Evolutionary conservation across 257 asterid species (phyloP), one percentile per base, ranked within the genome.

Genomic region (Verbena officinalis): DNA sequence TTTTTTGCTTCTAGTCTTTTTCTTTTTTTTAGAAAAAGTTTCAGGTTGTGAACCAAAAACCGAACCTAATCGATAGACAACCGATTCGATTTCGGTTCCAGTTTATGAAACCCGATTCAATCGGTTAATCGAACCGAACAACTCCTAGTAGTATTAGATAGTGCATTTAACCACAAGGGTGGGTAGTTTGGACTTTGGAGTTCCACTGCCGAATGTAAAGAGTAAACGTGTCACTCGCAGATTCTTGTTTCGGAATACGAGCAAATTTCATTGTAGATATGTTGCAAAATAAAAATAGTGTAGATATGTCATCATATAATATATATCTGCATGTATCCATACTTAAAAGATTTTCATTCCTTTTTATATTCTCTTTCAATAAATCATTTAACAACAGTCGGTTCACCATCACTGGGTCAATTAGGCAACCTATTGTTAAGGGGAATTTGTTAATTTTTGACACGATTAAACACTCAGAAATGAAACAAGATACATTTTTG

Each of bases 201-300:
- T 68, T 71, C 58, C 56, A 22, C 56, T 22, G n/a, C 64, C 73
- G 69, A 51, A 72, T 72, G 69, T 33, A 46, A 63, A 69, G 67
- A 34, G 72, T 36, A 54, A 68, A 81, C 77, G 83, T 76, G 85
- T 80, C 85, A 63, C 52, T n/a, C 22, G 3, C 45, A 54, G 59
- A 75, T 68, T 79, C 74, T 64, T 59, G 36, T 16, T n/a, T 55
- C 39, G 22, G 33, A 62, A 66, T 66, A 52, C 63, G 43, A 56
- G 46, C 48, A 23, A 30, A 53, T 34, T 17, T 46, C 67, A 39
- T 36, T 57, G 13, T n/a, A n/a, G n/a, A n/a, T n/a, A n/a, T n/a
- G n/a, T n/a, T n/a, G n/a, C n/a, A n/a, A n/a, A n/a, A n/a, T n/a
- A n/a, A n/a, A n/a, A n/a, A n/a, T n/a, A n/a, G n/a, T n/a, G n/a